A percentile compares a stretch with the other conserved stretches of the same genome.
Evolutionary conservation across 2,329 filamentous ascomycete species (phyloP).

Genomic region (Raffaelea albimanens): DNA sequence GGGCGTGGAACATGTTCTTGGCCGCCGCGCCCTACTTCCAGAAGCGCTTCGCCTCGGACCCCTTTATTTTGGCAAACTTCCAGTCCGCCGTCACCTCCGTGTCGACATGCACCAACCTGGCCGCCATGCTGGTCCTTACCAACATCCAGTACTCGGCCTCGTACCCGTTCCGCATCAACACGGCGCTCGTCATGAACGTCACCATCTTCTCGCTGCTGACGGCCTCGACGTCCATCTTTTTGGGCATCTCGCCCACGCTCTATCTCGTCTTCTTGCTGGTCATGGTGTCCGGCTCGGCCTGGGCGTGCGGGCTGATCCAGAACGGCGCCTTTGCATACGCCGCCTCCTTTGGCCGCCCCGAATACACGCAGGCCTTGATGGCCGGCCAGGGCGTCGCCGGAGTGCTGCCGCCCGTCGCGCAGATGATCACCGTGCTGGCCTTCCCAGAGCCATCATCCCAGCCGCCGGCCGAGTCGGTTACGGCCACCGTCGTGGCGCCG

Average conservation of each 20-base stretch:
- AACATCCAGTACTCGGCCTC: constrained; percentile 74
- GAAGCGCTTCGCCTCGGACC: constrained; percentile 61
- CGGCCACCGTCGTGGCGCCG: not conserved
- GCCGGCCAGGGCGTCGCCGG: constrained; percentile 86
- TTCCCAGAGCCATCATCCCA: constrained; percentile 35
- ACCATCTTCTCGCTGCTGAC: constrained; percentile 68
- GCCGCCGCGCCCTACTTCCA: constrained; percentile 92
- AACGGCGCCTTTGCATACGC: constrained; percentile 93
- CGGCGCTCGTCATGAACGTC: constrained; percentile 69
- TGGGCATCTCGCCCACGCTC: constrained; percentile 46
- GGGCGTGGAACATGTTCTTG: constrained; percentile 99
- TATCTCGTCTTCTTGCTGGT: constrained; percentile 78
- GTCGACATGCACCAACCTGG: constrained; percentile 74
- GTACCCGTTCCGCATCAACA: constrained; percentile 78
- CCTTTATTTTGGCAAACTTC: constrained; percentile 70
- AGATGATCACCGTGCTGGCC: constrained; percentile 73
- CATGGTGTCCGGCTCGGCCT: constrained; percentile 71
- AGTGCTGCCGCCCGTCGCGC: constrained; percentile 77
- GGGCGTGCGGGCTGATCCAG: constrained; percentile 78
- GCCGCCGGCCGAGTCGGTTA: not conserved
- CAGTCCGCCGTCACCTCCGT: constrained; percentile 83
- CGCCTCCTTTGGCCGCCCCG: constrained; percentile 69
- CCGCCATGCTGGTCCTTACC: constrained; percentile 65
- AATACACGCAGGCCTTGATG: constrained; percentile 97
- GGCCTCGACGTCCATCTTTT: constrained; percentile 64